A percentile compares a stretch with the other conserved stretches of the same genome.
Evolutionary conservation across 257 asterid genomes (phyloP).

Genomic region (Solanum pinnatisectum): DNA sequence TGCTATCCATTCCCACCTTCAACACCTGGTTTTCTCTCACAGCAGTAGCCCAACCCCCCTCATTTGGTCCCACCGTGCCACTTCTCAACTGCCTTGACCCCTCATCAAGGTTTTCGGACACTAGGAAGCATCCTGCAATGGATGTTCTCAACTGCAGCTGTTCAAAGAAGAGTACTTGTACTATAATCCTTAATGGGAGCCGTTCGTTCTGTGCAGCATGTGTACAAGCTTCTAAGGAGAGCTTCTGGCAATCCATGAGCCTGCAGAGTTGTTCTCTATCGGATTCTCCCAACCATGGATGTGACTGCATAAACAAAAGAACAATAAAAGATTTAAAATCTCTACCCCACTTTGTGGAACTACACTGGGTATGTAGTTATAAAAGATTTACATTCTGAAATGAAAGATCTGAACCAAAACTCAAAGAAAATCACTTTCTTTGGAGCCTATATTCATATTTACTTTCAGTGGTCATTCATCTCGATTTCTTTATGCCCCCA

Average conservation of each 20-base stretch:
- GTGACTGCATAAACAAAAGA: slow-evolving; percentile 67
- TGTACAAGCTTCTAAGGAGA: slow-evolving; percentile 92
- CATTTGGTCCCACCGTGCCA: slow-evolving; percentile 52
- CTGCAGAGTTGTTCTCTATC: slow-evolving; percentile 91
- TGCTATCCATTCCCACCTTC: slow-evolving; percentile 95
- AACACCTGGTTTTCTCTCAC: slow-evolving; percentile 92
- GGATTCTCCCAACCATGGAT: slow-evolving; percentile 81
- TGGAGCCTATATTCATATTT: background rate
- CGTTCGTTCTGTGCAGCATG: slow-evolving; percentile 98
- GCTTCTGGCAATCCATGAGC: slow-evolving; percentile 96
- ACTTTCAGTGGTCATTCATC: background rate
- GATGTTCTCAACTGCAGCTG: slow-evolving; percentile 91
- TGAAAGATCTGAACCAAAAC: background rate
- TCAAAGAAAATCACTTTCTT: background rate
- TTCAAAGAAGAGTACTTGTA: slow-evolving; percentile 95
- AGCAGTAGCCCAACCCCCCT: slow-evolving; percentile 59
- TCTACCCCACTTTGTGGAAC: background rate
- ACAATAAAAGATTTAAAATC: background rate
- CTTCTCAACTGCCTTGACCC: slow-evolving; percentile 86
- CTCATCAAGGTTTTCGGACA: slow-evolving; percentile 85
- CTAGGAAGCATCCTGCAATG: slow-evolving; percentile 91
- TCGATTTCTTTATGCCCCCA: background rate
- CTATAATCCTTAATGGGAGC: slow-evolving; percentile 71
- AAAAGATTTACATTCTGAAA: background rate
- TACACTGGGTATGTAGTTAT: background rate